Percentiles rank a stretch among this genome's conserved stretches.
Evolutionary conservation across 768 basidiomycete species (phyloP).

Genomic region (Peribolospora baueri): DNA sequence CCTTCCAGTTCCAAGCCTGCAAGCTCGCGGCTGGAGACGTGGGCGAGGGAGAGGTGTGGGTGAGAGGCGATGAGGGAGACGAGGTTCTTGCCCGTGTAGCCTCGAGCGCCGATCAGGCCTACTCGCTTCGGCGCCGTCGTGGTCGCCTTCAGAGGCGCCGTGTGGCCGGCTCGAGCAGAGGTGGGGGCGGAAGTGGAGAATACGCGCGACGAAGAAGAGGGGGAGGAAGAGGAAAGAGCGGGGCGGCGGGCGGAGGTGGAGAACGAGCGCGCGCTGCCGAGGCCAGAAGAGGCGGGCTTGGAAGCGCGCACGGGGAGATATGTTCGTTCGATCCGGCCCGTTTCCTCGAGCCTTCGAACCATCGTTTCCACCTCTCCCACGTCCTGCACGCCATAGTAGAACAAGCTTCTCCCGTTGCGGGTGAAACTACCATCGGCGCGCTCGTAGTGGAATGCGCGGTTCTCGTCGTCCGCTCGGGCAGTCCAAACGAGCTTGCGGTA

Average conservation of each 20-base stretch:
- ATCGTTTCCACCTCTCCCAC: constrained; percentile 71
- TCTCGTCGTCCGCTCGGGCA: constrained; percentile 85
- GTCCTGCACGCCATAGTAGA: constrained; percentile 92
- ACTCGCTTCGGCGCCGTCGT: constrained; percentile 58
- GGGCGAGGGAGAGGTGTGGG: constrained; percentile 67
- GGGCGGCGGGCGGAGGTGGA: constrained; percentile 33
- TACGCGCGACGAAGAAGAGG: constrained; percentile 36
- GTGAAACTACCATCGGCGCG: constrained; percentile 94
- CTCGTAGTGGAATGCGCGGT: constrained; percentile 95
- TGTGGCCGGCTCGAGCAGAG: constrained; percentile 8
- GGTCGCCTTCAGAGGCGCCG: neutral
- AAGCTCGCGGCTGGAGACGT: constrained; percentile 88
- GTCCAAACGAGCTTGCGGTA: constrained; percentile 92
- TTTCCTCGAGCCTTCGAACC: constrained; percentile 36
- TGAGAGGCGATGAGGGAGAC: constrained; percentile 68
- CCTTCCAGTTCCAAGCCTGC: constrained; percentile 53
- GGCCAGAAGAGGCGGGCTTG: constrained; percentile 2
- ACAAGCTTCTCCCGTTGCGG: constrained; percentile 70
- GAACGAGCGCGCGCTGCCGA: constrained; percentile 22
- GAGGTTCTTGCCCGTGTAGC: constrained; percentile 81
- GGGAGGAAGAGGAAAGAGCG: constrained; percentile 12
- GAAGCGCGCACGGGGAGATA: constrained; percentile 51
- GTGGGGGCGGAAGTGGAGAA: constrained; percentile 43
- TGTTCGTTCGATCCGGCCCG: constrained; percentile 59
- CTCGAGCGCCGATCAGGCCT: constrained; percentile 85